Base-by-base conservation (phyloP, 805 yeast genomes). In the Starmerella etchellsii region DNA sequence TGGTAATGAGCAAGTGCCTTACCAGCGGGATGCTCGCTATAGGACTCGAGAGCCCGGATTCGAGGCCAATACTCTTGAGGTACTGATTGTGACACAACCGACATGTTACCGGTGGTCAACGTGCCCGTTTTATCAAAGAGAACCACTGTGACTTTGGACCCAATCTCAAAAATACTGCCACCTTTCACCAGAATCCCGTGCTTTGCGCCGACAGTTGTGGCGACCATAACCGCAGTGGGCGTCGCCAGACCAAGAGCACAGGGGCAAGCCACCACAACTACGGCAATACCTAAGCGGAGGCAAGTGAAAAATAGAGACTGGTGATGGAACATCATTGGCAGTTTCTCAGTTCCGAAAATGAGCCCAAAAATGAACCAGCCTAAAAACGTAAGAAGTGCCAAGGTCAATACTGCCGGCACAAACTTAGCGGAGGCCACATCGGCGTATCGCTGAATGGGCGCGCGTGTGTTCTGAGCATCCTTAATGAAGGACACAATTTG, bases 191-290 rank as follows among this genome's bases (percentile, higher is more conserved):
- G 65, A 4, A 91, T 80, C 16, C 98, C 97, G 58, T 83, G 68
- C 13, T 72, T 60, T 0, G 98, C 97, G 31, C 95, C 97, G 19
- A 84, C 79, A 31, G 98, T 98, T 2, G 97, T 88, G 8, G 96
- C 98, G 2, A 91, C 98, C 96, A 93, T 91, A 10, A 91, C 83
- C 0, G 97, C 97, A 1, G 98, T 93, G 1, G 99, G 99, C 0
- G 97, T 94, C 3, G 96, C 96, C 37, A 91, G 67, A 2, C 98
- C 99, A 20, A 91, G 63, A 0, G 98, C 97, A 69, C 98, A 91
- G 0, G 99, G 99, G 61, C 99, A 91, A 1, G 98, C 98, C 37
- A 91, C 96, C 10, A 91, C 95, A 48, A 93, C 73, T 4, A 91
- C 98, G 6, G 94, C 77, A 22, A 91, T 88, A 5, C 94, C 78